These are phyloP conservation scores for Trypanosoma melophagium DNA, from an alignment of 208 protist genomes.

Conservation along the genomic window DNA sequence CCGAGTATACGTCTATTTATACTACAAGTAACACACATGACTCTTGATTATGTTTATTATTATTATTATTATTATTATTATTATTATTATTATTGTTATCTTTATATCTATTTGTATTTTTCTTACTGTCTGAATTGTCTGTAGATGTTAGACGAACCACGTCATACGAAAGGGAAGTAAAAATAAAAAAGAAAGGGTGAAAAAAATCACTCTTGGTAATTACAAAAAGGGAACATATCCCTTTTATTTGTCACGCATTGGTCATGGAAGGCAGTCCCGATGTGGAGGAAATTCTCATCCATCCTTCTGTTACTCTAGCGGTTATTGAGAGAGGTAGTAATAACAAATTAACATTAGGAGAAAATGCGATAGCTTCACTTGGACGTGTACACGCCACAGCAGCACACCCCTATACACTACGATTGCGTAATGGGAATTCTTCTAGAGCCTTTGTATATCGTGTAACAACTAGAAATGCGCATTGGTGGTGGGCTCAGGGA, in stretches of 20 bases:
- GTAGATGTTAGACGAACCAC: background rate
- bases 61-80: background rate
- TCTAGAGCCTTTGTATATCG: background rate
- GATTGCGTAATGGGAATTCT: background rate
- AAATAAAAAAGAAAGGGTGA: background rate
- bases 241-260: no score
- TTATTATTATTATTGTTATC: background rate
- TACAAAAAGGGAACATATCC: no score
- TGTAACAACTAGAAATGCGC: background rate
- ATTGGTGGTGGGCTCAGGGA: background rate
- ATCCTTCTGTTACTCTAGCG: slow-evolving; percentile 2
- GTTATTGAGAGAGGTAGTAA: background rate
- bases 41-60: background rate
- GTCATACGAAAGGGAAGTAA: background rate
- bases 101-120: background rate
- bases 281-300: slow-evolving; percentile 2
- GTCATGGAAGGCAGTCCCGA: no score
- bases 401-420: background rate
- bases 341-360: background rate
- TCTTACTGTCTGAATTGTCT: no score
- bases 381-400: background rate
- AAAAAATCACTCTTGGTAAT: no score
- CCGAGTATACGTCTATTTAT: no score
- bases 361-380: background rate
- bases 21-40: no score